Conservation (phyloP, 78 protist species). For the Dictyostelium brefeldianum region DNA sequence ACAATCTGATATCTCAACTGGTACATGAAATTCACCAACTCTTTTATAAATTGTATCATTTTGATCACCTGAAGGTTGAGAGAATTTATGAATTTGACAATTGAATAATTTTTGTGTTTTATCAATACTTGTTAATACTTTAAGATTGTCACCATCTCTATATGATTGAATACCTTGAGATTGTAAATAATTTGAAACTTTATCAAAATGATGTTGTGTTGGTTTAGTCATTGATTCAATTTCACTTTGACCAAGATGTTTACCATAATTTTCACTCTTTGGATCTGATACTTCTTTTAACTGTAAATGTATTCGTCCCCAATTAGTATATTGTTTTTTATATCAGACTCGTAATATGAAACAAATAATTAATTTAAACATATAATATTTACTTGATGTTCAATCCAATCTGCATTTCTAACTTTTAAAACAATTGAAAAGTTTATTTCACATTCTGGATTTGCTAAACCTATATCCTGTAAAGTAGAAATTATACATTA, state of each 20-base stretch:
- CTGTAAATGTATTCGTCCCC: too few species aligned
- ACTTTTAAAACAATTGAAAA: constrained; percentile 55
- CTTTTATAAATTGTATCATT: constrained; percentile 48
- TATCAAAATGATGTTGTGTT: constrained; percentile 64
- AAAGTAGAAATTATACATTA: too few species aligned
- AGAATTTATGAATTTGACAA: constrained; percentile 56
- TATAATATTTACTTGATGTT: constrained; percentile 17
- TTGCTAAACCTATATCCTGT: constrained; percentile 60
- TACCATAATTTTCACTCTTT: constrained; percentile 49
- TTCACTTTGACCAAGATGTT: constrained; percentile 23
- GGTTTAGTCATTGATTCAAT: constrained; percentile 62
- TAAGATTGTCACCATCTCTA: constrained; percentile 48
- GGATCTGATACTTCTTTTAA: constrained; percentile 45
- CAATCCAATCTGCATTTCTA: constrained; percentile 58
- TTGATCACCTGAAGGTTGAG: constrained; percentile 23
- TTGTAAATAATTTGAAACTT: constrained; percentile 22
- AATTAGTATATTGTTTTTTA: neutral
- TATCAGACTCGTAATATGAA: neutral
- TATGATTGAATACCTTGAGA: constrained; percentile 15
- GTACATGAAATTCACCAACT: constrained; percentile 43
- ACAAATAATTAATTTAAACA: neutral
- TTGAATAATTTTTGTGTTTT: constrained; percentile 50
- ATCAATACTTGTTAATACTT: constrained; percentile 41
- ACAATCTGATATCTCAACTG: constrained; percentile 47
- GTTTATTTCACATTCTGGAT: neutral